These are phyloP conservation scores for Draba incana DNA, from an alignment of 345 rosid genomes.

Conservation along the genomic window DNA sequence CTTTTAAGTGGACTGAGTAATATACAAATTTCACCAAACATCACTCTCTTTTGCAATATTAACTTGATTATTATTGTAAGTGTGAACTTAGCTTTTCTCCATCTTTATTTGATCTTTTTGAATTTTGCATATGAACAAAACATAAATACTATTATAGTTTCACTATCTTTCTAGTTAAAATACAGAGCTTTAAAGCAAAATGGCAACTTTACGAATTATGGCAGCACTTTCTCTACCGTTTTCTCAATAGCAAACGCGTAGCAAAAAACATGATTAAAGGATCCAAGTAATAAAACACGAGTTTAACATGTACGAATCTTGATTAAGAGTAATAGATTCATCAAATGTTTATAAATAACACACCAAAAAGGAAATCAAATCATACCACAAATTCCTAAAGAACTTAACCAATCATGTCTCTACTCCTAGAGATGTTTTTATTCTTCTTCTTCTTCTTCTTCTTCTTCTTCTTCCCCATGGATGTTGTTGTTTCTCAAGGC, in stretches of 20 bases:
- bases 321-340: background rate
- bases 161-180: background rate
- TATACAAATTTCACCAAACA: slow-evolving; percentile 11
- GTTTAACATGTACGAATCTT: slow-evolving; percentile 15
- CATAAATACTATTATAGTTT: background rate
- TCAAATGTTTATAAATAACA: slow-evolving; percentile 16
- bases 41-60: background rate
- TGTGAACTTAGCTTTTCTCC: slow-evolving; percentile 7
- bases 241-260: slow-evolving; percentile 27
- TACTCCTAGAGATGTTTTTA: background rate
- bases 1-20: background rate
- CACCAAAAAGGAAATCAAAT: background rate
- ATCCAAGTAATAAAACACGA: background rate
- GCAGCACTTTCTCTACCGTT: slow-evolving; percentile 26
- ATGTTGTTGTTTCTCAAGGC: slow-evolving; percentile 3
- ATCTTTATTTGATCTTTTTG: background rate
- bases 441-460: background rate
- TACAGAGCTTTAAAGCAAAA: slow-evolving; percentile 13
- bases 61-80: slow-evolving; percentile 18
- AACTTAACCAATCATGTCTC: slow-evolving; percentile 9
- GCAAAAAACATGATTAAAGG: background rate
- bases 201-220: slow-evolving; percentile 15
- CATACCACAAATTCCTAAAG: background rate
- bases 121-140: slow-evolving; percentile 32
- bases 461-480: slow-evolving; percentile 7